Base-by-base conservation (phyloP, 192 early-diverging fungal species). In the Coemansia sp. region DNA sequence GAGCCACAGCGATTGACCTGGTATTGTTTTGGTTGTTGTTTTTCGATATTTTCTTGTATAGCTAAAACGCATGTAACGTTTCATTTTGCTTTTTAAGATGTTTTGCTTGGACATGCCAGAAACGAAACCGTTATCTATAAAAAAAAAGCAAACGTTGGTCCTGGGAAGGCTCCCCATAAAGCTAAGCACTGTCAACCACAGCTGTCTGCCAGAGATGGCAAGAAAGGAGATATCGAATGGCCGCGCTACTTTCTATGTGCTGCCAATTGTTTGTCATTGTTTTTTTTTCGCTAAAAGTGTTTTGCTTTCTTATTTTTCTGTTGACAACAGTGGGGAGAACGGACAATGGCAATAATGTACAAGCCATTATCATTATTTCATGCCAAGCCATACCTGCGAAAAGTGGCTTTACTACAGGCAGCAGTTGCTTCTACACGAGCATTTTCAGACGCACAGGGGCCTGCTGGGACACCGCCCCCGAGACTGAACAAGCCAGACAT, bases 401-500 rank as follows among this genome's bases (percentile, higher is more conserved):
- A 23, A 6, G 15, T 40, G 57, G 57, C 39, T 41, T 16, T 15
- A 41, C 32, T 3, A 59, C 13, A 32, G 8, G 18, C 39, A 59
- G 6, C 16, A 16, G 38, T 15, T 39, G 57, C 8, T 19, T 3
- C 26, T 40, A 41, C 16, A 41, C 57, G 57, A 19, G 7, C 26
- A 8, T 71, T 70, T 56, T 71, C 66, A 3, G 61, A 66, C 37
- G 41, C 32, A 0, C 57, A 40, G 9, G 60, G 64, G 11, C 67
- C 78, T 32, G 32, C 32, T n/a, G 57, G 57, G 39, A 41, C 57
- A 38, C 57, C 57, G n/a, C 39, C 57, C 0, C 52, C 21, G 7
- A 70, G 79, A 12, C 61, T 76, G 9, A 49, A 63, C 6, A 72
- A 62, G 45, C 74, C 74, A 21, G 26, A 52, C 5, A 70, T 26